A percentile compares a stretch with the other conserved stretches of the same genome.
Conservation (phyloP, 192 early-diverging fungal species). For the Linnemannia hyalina region DNA sequence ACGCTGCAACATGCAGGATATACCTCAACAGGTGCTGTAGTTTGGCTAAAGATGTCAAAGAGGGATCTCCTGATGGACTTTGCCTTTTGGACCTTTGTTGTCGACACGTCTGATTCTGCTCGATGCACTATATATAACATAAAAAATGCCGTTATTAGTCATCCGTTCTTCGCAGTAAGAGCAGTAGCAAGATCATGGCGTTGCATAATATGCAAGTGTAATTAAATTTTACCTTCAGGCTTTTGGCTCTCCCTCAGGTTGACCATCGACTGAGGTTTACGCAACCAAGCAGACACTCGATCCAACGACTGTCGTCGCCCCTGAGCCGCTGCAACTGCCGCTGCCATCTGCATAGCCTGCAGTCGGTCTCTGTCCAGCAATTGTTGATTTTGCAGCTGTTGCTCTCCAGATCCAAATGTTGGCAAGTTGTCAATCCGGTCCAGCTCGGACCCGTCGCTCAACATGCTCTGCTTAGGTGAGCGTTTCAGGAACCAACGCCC, state of each 20-base stretch:
- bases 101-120: constrained; percentile 1
- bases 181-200: not conserved
- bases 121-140: not conserved
- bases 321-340: constrained; percentile 12
- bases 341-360: not conserved
- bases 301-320: constrained; percentile 30
- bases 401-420: not conserved
- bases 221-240: constrained; percentile 29
- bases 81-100: constrained; percentile 24
- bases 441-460: constrained; percentile 47
- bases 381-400: not conserved
- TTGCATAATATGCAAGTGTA: not conserved
- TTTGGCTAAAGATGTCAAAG: constrained; percentile 45
- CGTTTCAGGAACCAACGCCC: constrained; percentile 33
- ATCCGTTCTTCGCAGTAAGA: not conserved
- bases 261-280: constrained; percentile 43
- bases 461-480: constrained; percentile 31
- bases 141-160: not conserved
- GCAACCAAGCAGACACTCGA: constrained; percentile 37
- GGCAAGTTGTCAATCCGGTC: constrained; percentile 48
- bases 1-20: not conserved
- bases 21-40: constrained; percentile 11
- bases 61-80: constrained; percentile 43
- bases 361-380: not conserved
- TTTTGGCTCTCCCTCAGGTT: constrained; percentile 32